Base-by-base conservation (phyloP, 352 stramenopile genomes). In the Pythium dissimile region DNA sequence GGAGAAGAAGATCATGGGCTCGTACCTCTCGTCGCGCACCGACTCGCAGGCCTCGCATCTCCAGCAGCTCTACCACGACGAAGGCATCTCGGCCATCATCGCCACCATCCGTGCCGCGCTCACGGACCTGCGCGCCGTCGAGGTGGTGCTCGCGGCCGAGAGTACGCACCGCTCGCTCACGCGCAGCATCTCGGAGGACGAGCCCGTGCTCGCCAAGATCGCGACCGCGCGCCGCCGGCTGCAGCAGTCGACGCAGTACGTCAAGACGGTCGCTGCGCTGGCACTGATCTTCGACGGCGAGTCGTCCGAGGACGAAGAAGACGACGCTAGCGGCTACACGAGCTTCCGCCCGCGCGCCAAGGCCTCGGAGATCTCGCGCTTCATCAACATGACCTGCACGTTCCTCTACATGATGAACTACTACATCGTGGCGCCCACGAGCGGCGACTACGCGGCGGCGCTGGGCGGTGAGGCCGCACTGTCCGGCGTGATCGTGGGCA, bases 331-430 rank as follows among this genome's bases (percentile, higher is more conserved):
- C 10, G 39, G 37, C 20, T 88, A 88, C 60, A 59, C 74, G 30
- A 69, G 84, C 43, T 79, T 91, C 64, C 84, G 77, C 42, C 62
- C 72, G 15, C 62, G 77, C 7, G 62, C 57, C 34, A 62, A 77
- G 38, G 60, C 67, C 27, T 91, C 80, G 5, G 65, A 88, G 49
- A 64, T 81, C 12, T 95, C 86, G 18, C 77, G 86, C 39, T 72
- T 88, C 45, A 81, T 99, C 50, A 99, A 99, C 73, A 90, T 98
- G 69, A 69, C 89, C 7, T 96, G 82, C 42, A 98, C 94, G 3
- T 97, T 98, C 71, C 72, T 99, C 30, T 99, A 98, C 79, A 98
- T 98, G 93, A 96, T 88, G 48, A 99, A 99, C 80, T 99, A 98
- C 77, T 98, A 98, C 77, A 98, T 99, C 66, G 94, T 98, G 11